Conservation (phyloP, 1,284 basidiomycete species). For the Retiboletus flavoniger region DNA sequence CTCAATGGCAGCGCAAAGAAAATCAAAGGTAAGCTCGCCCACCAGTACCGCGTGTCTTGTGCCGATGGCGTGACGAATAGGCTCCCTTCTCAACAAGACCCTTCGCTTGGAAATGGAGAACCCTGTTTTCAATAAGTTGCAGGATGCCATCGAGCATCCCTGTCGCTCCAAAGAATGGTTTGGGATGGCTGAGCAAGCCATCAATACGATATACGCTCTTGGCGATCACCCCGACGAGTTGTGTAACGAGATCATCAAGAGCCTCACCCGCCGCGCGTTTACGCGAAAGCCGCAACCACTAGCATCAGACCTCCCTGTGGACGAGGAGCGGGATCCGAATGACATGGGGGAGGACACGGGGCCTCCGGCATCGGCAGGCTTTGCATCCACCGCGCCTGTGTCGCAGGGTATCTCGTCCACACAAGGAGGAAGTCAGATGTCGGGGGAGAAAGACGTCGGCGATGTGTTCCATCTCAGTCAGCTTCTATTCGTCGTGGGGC, state of each 20-base stretch:
- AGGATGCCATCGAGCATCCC: conserved; percentile 75
- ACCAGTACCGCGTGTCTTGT: background rate
- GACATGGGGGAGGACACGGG: conserved; percentile 45
- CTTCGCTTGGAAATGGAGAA: conserved; percentile 88
- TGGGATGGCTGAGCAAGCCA: conserved; percentile 91
- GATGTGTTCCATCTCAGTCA: conserved; percentile 89
- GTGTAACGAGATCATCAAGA: conserved; percentile 81
- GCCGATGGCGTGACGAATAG: conserved; percentile 37
- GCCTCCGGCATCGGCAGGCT: conserved; percentile 9
- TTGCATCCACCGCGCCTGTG: conserved; percentile 18
- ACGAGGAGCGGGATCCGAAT: conserved; percentile 41
- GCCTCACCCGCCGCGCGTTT: conserved; percentile 77
- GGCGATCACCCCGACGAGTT: conserved; percentile 91
- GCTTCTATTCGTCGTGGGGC: conserved; percentile 91
- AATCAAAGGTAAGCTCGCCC: conserved; percentile 71
- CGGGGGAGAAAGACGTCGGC: conserved; percentile 54
- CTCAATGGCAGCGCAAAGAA: conserved; percentile 96
- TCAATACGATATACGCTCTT: conserved; percentile 94
- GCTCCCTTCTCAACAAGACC: conserved; percentile 85
- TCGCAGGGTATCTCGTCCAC: conserved; percentile 15
- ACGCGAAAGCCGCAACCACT: conserved; percentile 33
- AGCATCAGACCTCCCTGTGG: conserved; percentile 8
- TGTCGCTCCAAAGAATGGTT: conserved; percentile 92
- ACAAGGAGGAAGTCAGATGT: conserved; percentile 11
- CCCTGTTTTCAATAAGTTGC: conserved; percentile 81